A percentile compares a stretch with the other conserved stretches of the same genome.
Evolutionary conservation across 2,329 filamentous ascomycete genomes (phyloP).

Genomic region (Trichothecium sympodiale): DNA sequence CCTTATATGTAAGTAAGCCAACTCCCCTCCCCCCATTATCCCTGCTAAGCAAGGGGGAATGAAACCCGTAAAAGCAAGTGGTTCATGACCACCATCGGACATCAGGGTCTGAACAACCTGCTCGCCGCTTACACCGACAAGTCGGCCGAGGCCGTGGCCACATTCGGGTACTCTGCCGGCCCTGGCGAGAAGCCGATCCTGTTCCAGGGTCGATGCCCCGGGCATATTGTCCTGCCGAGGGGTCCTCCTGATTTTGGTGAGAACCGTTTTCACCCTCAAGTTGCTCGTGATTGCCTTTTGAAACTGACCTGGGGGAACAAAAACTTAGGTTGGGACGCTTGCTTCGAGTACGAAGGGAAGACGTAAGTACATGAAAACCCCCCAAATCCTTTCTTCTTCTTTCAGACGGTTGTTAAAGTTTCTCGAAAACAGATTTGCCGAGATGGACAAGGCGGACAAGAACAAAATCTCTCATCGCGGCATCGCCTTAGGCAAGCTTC

Average conservation of each 20-base stretch:
- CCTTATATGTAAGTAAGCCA: constrained; percentile 71
- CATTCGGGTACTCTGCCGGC: constrained; percentile 82
- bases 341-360: constrained; percentile 86
- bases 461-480: constrained; percentile 89
- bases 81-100: constrained; percentile 78
- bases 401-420: too few species aligned
- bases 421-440: constrained; percentile 71
- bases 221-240: constrained; percentile 75
- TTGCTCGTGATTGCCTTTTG: background rate
- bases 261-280: constrained; percentile 14
- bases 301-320: too few species aligned
- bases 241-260: constrained; percentile 75
- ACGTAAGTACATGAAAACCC: constrained; percentile 41
- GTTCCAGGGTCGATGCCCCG: constrained; percentile 81
- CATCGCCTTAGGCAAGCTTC: constrained; percentile 78
- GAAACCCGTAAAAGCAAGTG: constrained; percentile 59
- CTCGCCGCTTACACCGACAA: constrained; percentile 85
- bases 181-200: constrained; percentile 75
- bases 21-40: constrained; percentile 1
- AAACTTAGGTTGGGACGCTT: constrained; percentile 90
- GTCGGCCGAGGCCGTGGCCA: constrained; percentile 85
- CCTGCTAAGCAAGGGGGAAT: background rate
- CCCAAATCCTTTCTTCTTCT: background rate
- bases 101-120: constrained; percentile 78
- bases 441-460: constrained; percentile 84